phyloP scores from a whole-genome alignment of 257 asterid species.

The Nicotiana sylvestris region DNA sequence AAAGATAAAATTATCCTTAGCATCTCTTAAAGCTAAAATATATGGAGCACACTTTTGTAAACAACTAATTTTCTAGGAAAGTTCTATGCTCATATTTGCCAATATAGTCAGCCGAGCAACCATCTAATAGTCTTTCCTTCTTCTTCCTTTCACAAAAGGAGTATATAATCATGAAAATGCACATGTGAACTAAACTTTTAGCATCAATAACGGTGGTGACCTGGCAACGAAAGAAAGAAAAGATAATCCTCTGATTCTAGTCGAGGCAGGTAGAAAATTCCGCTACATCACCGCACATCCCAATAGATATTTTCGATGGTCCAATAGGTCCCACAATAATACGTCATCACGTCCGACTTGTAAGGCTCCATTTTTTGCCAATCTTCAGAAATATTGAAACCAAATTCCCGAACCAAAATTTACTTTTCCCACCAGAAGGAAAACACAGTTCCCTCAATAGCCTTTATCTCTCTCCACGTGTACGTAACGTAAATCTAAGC shows the following conservation, averaged over 20 bases:
- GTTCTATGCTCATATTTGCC: too few species aligned
- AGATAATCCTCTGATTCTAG: neutral
- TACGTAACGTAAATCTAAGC: conserved; percentile 17
- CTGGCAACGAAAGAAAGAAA: neutral
- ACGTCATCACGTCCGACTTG: neutral
- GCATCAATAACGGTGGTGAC: neutral
- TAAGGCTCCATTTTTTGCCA: neutral
- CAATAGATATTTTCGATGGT: conserved; percentile 2
- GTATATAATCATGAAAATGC: neutral
- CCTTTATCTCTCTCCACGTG: conserved; percentile 18
- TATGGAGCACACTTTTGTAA: too few species aligned
- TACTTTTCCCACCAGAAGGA: conserved; percentile 16
- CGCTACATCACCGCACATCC: neutral
- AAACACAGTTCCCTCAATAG: neutral
- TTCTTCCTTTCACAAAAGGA: too few species aligned
- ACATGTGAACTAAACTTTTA: neutral
- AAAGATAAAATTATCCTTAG: too few species aligned
- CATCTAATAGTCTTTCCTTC: too few species aligned
- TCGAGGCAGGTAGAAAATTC: neutral
- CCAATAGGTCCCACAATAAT: neutral
- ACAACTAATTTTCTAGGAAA: too few species aligned
- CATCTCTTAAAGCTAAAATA: too few species aligned
- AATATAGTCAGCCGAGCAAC: too few species aligned
- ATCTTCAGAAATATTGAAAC: neutral
- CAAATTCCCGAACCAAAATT: neutral